Evolutionary conservation across 441 rosid genomes (phyloP).

Genomic region (Codiaeum variegatum): DNA sequence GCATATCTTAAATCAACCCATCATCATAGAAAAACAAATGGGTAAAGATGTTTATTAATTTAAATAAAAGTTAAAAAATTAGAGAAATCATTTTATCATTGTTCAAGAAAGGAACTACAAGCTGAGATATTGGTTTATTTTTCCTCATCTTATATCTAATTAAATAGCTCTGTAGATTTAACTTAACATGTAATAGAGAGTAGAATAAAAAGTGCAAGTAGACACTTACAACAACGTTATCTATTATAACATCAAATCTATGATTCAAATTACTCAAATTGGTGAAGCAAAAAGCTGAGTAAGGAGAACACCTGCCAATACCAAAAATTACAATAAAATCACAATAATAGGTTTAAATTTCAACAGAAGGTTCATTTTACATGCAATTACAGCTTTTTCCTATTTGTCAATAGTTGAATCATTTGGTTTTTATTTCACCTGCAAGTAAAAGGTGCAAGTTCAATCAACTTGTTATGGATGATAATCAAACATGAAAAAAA

Average conservation of each 20-base stretch:
- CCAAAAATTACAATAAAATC: no score
- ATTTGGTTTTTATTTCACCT: no score
- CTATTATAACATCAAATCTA: no score
- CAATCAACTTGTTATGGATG: no score
- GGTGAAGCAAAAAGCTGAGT: constrained; percentile 92
- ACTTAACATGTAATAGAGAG: background rate
- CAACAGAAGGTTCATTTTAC: no score
- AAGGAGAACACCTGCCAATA: constrained; percentile 85
- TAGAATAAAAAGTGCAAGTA: background rate
- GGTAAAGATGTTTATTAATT: background rate
- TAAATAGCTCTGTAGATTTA: background rate
- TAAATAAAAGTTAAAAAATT: background rate
- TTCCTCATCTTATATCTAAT: background rate
- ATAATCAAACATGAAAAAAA: no score
- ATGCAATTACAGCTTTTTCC: no score
- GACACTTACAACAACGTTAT: constrained; percentile 91
- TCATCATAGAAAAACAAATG: background rate
- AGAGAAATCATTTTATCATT: background rate
- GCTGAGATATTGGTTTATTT: background rate
- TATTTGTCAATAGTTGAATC: no score
- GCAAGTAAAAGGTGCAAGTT: no score
- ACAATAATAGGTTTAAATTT: no score
- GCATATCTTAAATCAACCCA: background rate
- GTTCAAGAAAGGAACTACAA: background rate
- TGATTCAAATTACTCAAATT: no score